Evolutionary conservation across 148 eudicot species (phyloP).

Genomic region (Spergularia marina): DNA sequence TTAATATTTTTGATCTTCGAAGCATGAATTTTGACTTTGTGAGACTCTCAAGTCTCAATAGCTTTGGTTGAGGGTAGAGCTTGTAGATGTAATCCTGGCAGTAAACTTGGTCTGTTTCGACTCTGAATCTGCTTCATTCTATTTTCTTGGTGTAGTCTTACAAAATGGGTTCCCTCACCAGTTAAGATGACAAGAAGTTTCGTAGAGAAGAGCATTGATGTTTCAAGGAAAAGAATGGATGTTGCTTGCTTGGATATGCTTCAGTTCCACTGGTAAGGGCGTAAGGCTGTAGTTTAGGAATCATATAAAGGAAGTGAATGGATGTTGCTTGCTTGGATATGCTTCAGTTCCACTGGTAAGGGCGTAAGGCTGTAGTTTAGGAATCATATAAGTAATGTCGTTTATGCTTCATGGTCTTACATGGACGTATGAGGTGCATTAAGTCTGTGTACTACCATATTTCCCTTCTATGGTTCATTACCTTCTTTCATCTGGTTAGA

Average conservation of each 20-base stretch:
- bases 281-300: neutral
- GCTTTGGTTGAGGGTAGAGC: neutral
- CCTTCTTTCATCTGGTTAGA: too few species aligned
- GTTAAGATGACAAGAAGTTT: constrained; percentile 88
- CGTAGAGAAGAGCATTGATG: constrained; percentile 69
- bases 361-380: neutral
- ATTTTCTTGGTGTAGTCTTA: constrained; percentile 55
- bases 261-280: constrained; percentile 85
- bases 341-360: constrained; percentile 98
- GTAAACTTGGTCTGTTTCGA: neutral
- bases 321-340: constrained; percentile 90
- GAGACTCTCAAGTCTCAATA: too few species aligned
- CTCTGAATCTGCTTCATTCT: constrained; percentile 6
- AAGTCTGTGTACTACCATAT: neutral
- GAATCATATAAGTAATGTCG: neutral
- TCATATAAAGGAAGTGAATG: constrained; percentile 58
- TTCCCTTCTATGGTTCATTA: neutral
- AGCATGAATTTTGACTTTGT: neutral
- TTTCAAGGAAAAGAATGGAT: constrained; percentile 93
- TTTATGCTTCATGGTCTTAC: neutral
- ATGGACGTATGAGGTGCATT: neutral
- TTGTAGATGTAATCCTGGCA: neutral
- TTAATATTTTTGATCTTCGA: neutral
- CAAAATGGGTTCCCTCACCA: constrained; percentile 98
- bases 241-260: constrained; percentile 94